A percentile compares a stretch with the other conserved stretches of the same genome.
These are phyloP conservation scores for Monosporascus sp. DNA, from an alignment of 2,329 filamentous ascomycete genomes.

Conservation along the genomic window DNA sequence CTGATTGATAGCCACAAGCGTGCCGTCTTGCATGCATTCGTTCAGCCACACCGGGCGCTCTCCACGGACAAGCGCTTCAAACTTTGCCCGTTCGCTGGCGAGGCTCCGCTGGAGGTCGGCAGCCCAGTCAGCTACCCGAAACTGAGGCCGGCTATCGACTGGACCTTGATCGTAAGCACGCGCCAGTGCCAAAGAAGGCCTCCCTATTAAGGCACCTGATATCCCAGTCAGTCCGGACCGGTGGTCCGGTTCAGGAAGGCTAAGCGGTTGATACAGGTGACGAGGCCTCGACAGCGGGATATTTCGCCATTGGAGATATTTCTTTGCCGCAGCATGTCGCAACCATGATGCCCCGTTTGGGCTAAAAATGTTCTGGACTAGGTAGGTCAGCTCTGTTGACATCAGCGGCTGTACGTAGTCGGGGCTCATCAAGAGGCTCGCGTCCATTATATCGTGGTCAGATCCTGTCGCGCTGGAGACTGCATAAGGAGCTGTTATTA, in stretches of 20 bases:
- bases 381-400: conserved; percentile 62
- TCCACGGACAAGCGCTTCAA: conserved; percentile 54
- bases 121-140: conserved; percentile 79
- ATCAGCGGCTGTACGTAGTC: conserved; percentile 81
- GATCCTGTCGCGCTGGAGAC: conserved; percentile 68
- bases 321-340: conserved; percentile 75
- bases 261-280: conserved; percentile 32
- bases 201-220: conserved; percentile 18
- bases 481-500: conserved; percentile 55
- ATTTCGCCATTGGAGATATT: conserved; percentile 67
- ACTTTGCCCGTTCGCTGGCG: conserved; percentile 65
- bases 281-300: conserved; percentile 16
- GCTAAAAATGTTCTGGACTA: conserved; percentile 74
- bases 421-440: conserved; percentile 86
- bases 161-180: conserved; percentile 43
- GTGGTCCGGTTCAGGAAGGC: conserved; percentile 6
- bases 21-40: conserved; percentile 63
- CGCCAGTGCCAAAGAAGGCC: conserved; percentile 52
- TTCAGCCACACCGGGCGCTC: conserved; percentile 67
- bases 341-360: conserved; percentile 74
- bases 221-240: conserved; percentile 4
- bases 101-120: conserved; percentile 72
- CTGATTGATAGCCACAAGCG: conserved; percentile 46
- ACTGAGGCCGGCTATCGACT: conserved; percentile 31
- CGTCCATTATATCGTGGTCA: conserved; percentile 83